Evolutionary conservation across 2,329 filamentous ascomycete species (phyloP).

Genomic region (Bimuria novae-zelandiae): DNA sequence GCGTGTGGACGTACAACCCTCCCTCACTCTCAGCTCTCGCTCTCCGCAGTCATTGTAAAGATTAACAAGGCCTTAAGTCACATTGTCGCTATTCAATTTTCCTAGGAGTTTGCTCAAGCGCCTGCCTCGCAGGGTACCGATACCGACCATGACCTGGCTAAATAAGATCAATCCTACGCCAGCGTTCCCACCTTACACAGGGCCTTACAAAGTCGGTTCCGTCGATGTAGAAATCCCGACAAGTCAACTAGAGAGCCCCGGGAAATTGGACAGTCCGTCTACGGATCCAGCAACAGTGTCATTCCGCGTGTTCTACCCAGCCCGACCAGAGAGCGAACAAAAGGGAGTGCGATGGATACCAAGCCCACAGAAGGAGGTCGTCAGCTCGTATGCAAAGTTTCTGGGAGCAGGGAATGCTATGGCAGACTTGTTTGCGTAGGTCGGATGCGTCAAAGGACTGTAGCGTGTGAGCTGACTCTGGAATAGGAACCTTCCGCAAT

Average conservation of each 20-base stretch:
- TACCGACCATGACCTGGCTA: slow-evolving; percentile 47
- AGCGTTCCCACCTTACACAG: slow-evolving; percentile 74
- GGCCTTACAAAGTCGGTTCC: slow-evolving; percentile 77
- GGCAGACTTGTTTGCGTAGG: slow-evolving; percentile 47
- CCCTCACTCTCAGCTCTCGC: background rate
- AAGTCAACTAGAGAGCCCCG: slow-evolving; percentile 51
- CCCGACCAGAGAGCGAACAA: slow-evolving; percentile 44
- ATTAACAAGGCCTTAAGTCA: slow-evolving; percentile 14
- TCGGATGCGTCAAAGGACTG: background rate
- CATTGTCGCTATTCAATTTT: slow-evolving; percentile 36
- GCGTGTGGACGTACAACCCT: background rate
- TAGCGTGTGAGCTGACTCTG: background rate
- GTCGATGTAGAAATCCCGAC: slow-evolving; percentile 80
- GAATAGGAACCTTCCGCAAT: slow-evolving; percentile 61
- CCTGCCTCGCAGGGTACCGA: slow-evolving; percentile 9
- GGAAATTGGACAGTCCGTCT: slow-evolving; percentile 58
- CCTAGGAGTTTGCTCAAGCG: slow-evolving; percentile 21
- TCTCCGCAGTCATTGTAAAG: background rate
- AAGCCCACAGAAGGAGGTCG: slow-evolving; percentile 72
- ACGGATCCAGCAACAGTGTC: slow-evolving; percentile 69
- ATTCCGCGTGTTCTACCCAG: slow-evolving; percentile 81
- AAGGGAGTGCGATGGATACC: slow-evolving; percentile 77
- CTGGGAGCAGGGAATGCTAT: slow-evolving; percentile 59
- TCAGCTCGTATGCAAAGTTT: slow-evolving; percentile 77
- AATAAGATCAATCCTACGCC: slow-evolving; percentile 68